phyloP scores from a whole-genome alignment of 176 grass and related monocot genomes.

The Aegilops tauschii region DNA sequence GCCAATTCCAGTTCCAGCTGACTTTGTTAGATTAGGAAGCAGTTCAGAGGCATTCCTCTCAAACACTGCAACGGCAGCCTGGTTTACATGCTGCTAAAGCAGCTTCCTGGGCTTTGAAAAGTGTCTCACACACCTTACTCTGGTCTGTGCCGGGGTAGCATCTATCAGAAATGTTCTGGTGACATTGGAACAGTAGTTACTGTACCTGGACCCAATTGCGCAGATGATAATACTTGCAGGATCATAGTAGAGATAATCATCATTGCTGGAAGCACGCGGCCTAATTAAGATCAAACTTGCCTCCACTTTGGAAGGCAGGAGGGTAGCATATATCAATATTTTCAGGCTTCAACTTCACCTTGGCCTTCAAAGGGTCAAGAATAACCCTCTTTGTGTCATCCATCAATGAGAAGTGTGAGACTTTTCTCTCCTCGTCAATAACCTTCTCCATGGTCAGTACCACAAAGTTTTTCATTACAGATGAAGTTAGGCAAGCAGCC shows the following conservation, averaged over 20 bases:
- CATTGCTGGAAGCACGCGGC: constrained; percentile 86
- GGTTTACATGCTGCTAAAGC: constrained; percentile 52
- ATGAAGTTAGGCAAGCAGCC: constrained; percentile 72
- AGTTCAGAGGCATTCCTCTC: background rate
- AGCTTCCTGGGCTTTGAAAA: constrained; percentile 91
- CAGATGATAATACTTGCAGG: constrained; percentile 86
- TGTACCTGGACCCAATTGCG: constrained; percentile 73
- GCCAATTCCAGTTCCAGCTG: no score
- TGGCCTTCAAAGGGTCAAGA: constrained; percentile 73
- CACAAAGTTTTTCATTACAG: constrained; percentile 84
- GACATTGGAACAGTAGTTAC: constrained; percentile 91
- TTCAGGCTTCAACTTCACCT: constrained; percentile 77
- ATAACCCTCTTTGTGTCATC: constrained; percentile 81
- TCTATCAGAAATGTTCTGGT: constrained; percentile 89
- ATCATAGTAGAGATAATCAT: constrained; percentile 86
- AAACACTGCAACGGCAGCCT: constrained; percentile 56
- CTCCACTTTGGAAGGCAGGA: constrained; percentile 88
- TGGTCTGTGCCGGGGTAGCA: constrained; percentile 48
- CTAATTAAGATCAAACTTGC: constrained; percentile 74
- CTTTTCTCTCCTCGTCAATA: constrained; percentile 86
- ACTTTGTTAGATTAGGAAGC: no score
- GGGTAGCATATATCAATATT: constrained; percentile 97
- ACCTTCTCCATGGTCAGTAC: constrained; percentile 83
- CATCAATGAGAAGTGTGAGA: constrained; percentile 78
- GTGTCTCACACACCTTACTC: constrained; percentile 67